Evolutionary conservation across 2,329 filamentous ascomycete species (phyloP).

Genomic region (Phyllosticta citrichinensis): DNA sequence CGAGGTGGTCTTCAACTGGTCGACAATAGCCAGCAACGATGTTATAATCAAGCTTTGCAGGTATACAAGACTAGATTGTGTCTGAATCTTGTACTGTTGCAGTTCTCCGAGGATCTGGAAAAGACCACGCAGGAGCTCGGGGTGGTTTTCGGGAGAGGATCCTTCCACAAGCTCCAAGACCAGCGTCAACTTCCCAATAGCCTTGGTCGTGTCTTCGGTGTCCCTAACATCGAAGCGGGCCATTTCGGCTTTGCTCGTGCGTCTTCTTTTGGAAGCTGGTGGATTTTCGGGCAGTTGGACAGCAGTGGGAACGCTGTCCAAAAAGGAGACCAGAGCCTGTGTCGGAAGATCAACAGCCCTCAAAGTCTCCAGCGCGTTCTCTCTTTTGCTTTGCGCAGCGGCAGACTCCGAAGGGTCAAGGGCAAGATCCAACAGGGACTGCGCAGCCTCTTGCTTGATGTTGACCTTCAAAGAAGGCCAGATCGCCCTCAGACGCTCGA

Average conservation of each 20-base stretch:
- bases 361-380: conserved; percentile 60
- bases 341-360: conserved; percentile 64
- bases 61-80: conserved; percentile 82
- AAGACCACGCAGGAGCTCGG: conserved; percentile 64
- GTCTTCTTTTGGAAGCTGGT: conserved; percentile 67
- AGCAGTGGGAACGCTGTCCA: conserved; percentile 65
- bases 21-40: conserved; percentile 74
- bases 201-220: conserved; percentile 54
- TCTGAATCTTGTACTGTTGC: conserved; percentile 70
- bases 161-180: conserved; percentile 81
- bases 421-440: conserved; percentile 53
- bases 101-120: conserved; percentile 82
- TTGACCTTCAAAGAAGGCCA: conserved; percentile 65
- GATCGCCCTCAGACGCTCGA: conserved; percentile 57
- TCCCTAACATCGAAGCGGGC: conserved; percentile 52
- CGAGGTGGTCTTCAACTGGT: conserved; percentile 51
- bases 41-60: conserved; percentile 76
- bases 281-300: conserved; percentile 61
- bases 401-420: conserved; percentile 32
- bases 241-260: conserved; percentile 64
- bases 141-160: conserved; percentile 64
- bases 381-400: conserved; percentile 29
- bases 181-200: conserved; percentile 70
- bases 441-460: conserved; percentile 48
- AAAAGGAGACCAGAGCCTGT: conserved; percentile 58